Base-by-base conservation (phyloP, 1,284 basidiomycete species). In the Lentinus polychrous region DNA sequence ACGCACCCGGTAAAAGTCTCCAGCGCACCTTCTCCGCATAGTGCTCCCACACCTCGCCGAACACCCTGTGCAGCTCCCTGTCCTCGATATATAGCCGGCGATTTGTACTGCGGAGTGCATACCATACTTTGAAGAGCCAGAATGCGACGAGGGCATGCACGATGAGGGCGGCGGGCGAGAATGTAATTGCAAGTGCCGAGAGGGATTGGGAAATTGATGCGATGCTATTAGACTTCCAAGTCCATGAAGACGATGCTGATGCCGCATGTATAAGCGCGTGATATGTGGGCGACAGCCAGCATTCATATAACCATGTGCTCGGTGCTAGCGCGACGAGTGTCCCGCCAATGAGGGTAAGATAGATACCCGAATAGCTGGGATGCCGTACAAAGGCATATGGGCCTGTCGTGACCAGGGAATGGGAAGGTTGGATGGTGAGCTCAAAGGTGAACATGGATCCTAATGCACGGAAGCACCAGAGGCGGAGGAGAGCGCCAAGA, bases 1-100 rank as follows among this genome's bases (percentile, higher is more conserved):
- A 59, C 12, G 72, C 46, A 37, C 78, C 74, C 14, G 78, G 78
- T 49, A 78, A 58, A 51, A 80, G 75, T 75, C 74, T 73, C 68
- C 68, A 77, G 18, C 60, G 71, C 17, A 79, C 78, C 23, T 60
- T 57, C 18, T 56, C 61, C 24, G 75, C 76, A 54, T 78, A 81
- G 18, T 55, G 59, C n/a, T 79, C 75, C 79, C 79, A 81, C 54
- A 73, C 68, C 24, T 64, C 57, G 22, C 69, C 68, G 51, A 80
- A 81, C 42, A 73, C 52, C 51, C 72, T 72, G 40, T 60, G 65
- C 62, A 81, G 74, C 60, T 78, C 72, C 46, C 58, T 62, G 55
- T 81, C 79, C 64, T 81, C 79, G 2, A 76, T 57, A 17, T 38
- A 32, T 20, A 62, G 48, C 15, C 62, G 52, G 50, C 44, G 40